A percentile compares a stretch with the other conserved stretches of the same genome.
Evolutionary conservation across 2,329 filamentous ascomycete genomes (phyloP).

Genomic region (Fusarium sublunatum): DNA sequence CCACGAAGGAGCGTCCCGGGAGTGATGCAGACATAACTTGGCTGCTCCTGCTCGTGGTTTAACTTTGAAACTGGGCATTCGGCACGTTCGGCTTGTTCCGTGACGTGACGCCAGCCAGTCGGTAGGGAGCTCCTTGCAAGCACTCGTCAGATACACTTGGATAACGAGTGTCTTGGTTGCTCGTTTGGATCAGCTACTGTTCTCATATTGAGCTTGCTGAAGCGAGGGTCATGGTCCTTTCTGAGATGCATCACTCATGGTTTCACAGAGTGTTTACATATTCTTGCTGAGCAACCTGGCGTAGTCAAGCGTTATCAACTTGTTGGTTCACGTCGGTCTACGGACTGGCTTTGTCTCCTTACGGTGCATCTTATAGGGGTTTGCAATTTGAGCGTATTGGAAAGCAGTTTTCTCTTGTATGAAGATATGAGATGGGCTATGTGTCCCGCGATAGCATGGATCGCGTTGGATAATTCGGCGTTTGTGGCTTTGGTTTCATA

Average conservation of each 20-base stretch:
- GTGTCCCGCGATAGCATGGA: constrained; percentile 23
- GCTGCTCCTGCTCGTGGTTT: not conserved
- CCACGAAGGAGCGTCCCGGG: constrained; percentile 46
- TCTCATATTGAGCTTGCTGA: not conserved
- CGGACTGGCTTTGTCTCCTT: constrained; percentile 12
- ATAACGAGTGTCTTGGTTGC: not conserved
- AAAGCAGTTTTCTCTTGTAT: constrained; percentile 30
- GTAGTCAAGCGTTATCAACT: constrained; percentile 1
- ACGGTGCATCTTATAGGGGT: constrained; percentile 22
- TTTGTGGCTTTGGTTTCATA: constrained; percentile 15
- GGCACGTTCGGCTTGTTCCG: not conserved
- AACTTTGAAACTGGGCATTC: not conserved
- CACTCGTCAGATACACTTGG: no score
- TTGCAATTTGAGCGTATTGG: constrained; percentile 26
- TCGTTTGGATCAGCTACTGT: not conserved
- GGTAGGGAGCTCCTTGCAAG: not conserved
- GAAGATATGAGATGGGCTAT: constrained; percentile 22
- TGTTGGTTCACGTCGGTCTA: constrained; percentile 7
- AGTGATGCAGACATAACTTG: constrained; percentile 45
- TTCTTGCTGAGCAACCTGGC: not conserved
- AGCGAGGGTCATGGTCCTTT: not conserved
- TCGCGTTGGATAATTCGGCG: constrained; percentile 31
- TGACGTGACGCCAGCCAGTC: not conserved
- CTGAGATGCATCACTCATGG: not conserved
- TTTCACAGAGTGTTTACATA: not conserved